phyloP scores from a whole-genome alignment of 2,329 filamentous ascomycete genomes.

The Hypoxylon sp. region DNA sequence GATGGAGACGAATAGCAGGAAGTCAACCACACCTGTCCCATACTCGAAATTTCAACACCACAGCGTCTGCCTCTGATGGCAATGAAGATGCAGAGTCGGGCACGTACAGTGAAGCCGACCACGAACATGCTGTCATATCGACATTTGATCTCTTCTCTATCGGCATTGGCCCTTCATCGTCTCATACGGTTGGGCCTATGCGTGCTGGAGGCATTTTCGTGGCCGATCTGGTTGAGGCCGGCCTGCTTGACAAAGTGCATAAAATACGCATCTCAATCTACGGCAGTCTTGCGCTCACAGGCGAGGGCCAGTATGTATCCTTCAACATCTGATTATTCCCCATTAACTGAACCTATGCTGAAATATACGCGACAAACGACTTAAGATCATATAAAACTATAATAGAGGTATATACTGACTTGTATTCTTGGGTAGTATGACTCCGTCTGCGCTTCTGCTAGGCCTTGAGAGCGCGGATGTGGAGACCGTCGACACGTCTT shows the following conservation, averaged over 20 bases:
- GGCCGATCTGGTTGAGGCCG: constrained; percentile 61
- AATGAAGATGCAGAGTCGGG: constrained; percentile 55
- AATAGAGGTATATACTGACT: constrained; percentile 15
- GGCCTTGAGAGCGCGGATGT: constrained; percentile 65
- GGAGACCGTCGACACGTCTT: constrained; percentile 63
- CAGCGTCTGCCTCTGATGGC: constrained; percentile 36
- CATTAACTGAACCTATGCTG: neutral
- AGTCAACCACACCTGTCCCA: constrained; percentile 21
- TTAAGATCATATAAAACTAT: neutral
- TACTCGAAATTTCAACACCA: constrained; percentile 43
- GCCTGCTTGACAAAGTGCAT: constrained; percentile 60
- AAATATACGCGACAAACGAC: neutral
- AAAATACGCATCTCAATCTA: constrained; percentile 64
- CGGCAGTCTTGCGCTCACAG: constrained; percentile 64
- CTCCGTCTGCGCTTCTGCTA: constrained; percentile 62
- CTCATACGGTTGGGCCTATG: constrained; percentile 66
- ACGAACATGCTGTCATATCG: constrained; percentile 66
- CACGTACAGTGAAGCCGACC: constrained; percentile 63
- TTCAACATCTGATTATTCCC: neutral
- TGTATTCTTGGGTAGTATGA: constrained; percentile 55
- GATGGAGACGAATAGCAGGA: constrained; percentile 22
- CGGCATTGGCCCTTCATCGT: constrained; percentile 65
- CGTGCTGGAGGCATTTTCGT: constrained; percentile 66
- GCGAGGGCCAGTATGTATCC: constrained; percentile 57
- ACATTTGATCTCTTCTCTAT: constrained; percentile 66